phyloP scores from a whole-genome alignment of 2,329 filamentous ascomycete species.

The Fusarium keratoplasticum region DNA sequence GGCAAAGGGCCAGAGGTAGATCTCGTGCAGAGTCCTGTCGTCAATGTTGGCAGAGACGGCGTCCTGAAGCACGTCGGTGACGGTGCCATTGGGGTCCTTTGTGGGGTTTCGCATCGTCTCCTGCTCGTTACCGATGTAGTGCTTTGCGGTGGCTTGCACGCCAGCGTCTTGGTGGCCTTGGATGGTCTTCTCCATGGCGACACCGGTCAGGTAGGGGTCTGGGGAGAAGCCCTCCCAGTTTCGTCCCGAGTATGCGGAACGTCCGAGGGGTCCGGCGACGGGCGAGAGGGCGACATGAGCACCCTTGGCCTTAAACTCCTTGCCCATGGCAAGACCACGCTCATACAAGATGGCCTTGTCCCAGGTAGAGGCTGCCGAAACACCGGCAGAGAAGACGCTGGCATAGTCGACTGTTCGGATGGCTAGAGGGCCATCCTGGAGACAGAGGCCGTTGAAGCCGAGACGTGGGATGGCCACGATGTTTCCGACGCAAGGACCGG shows the following conservation, averaged over 20 bases:
- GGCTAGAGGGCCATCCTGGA: conserved; percentile 51
- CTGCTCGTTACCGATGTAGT: conserved; percentile 54
- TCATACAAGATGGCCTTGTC: conserved; percentile 76
- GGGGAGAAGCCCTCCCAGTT: conserved; percentile 75
- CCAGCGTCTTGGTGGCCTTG: conserved; percentile 50
- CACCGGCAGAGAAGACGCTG: conserved; percentile 63
- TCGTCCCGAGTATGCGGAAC: conserved; percentile 62
- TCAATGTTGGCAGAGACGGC: conserved; percentile 61
- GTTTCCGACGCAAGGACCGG: conserved; percentile 51
- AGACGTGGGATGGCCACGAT: conserved; percentile 54
- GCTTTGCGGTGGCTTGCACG: conserved; percentile 54
- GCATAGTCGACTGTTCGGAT: conserved; percentile 55
- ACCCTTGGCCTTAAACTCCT: conserved; percentile 78
- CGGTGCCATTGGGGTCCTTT: conserved; percentile 39
- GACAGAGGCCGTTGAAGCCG: conserved; percentile 57
- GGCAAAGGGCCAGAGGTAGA: conserved; percentile 52
- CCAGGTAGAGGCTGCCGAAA: conserved; percentile 73
- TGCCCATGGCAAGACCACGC: conserved; percentile 63
- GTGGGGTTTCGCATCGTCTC: conserved; percentile 48
- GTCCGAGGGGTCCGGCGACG: conserved; percentile 55
- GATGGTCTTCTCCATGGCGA: conserved; percentile 54
- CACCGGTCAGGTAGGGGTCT: conserved; percentile 75
- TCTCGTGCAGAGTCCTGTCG: conserved; percentile 70
- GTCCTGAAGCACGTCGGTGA: conserved; percentile 42
- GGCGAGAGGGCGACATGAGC: conserved; percentile 73